phyloP scores from a whole-genome alignment of 176 grass and related monocot species.

The Avena eriantha region DNA sequence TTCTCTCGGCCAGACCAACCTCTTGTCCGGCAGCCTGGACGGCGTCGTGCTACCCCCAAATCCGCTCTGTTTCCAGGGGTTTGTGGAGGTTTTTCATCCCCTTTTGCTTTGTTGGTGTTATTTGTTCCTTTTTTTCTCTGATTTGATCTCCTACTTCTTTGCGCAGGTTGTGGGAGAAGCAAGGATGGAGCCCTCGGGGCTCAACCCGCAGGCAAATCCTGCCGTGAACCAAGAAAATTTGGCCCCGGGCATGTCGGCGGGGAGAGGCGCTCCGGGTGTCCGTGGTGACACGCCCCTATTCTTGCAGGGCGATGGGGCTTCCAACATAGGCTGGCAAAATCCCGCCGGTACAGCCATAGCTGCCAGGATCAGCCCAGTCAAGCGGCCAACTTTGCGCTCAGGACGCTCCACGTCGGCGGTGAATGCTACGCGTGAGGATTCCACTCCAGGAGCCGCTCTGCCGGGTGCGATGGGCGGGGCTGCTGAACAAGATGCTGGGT shows the following conservation, averaged over 20 bases:
- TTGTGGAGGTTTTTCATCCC: conserved; percentile 35
- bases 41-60: not conserved
- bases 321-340: conserved; percentile 31
- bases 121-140: not conserved
- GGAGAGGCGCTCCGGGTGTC: conserved; percentile 26
- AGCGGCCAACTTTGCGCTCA: not conserved
- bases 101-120: not conserved
- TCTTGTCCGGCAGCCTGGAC: not conserved
- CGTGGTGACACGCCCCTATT: not conserved
- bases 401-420: conserved; percentile 23
- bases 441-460: not conserved
- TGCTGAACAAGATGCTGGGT: conserved; percentile 27
- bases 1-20: not conserved
- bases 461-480: not conserved
- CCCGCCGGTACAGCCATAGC: not conserved
- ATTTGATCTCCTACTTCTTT: conserved; percentile 32
- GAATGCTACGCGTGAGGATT: conserved; percentile 30
- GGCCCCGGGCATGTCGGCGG: conserved; percentile 13
- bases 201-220: conserved; percentile 36
- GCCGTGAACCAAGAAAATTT: conserved; percentile 22
- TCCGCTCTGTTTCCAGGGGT: not conserved
- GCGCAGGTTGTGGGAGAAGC: conserved; percentile 34
- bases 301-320: conserved; percentile 9
- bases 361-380: conserved; percentile 5
- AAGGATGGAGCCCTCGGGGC: conserved; percentile 29